Percentiles rank a stretch among this genome's conserved stretches.
Conservation (phyloP, 1,284 basidiomycete genomes). For the Cryptococcus sp. region DNA sequence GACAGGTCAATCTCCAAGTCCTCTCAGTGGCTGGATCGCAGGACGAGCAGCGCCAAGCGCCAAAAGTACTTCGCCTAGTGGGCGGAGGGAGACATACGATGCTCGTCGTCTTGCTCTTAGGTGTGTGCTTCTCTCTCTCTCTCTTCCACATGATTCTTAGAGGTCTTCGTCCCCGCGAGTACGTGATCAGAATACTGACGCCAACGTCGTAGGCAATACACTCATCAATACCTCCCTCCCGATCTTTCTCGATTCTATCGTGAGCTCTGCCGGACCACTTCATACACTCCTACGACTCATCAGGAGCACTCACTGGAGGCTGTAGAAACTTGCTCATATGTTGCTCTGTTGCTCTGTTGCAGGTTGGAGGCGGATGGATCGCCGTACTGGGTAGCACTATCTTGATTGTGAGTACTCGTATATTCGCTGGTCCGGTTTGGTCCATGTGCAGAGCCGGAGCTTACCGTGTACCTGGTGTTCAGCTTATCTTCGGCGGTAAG, state of each 20-base stretch:
- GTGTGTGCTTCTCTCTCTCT: slow-evolving; percentile 20
- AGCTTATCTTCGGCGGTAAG: slow-evolving; percentile 36
- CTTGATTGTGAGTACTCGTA: slow-evolving; percentile 26
- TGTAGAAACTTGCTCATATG: not conserved
- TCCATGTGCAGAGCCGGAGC: not conserved
- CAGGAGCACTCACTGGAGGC: not conserved
- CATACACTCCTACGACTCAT: too few relatives aligned
- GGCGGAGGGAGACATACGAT: slow-evolving; percentile 53
- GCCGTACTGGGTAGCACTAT: slow-evolving; percentile 42
- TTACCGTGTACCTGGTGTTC: not conserved
- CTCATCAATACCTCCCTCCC: slow-evolving; percentile 58
- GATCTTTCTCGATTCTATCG: slow-evolving; percentile 54
- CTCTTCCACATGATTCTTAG: not conserved
- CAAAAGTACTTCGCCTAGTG: slow-evolving; percentile 54
- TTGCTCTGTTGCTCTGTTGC: not conserved
- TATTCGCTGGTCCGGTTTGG: too few relatives aligned
- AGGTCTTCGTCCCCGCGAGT: not conserved
- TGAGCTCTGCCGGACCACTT: slow-evolving; percentile 22
- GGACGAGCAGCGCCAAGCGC: slow-evolving; percentile 52
- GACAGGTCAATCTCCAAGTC: slow-evolving; percentile 49
- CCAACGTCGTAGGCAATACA: slow-evolving; percentile 48
- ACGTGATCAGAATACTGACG: slow-evolving; percentile 10
- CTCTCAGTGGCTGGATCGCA: slow-evolving; percentile 52
- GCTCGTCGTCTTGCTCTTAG: slow-evolving; percentile 54
- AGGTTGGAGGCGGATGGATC: slow-evolving; percentile 51